phyloP scores from a whole-genome alignment of 768 basidiomycete genomes.

The Pisolithus sp. region DNA sequence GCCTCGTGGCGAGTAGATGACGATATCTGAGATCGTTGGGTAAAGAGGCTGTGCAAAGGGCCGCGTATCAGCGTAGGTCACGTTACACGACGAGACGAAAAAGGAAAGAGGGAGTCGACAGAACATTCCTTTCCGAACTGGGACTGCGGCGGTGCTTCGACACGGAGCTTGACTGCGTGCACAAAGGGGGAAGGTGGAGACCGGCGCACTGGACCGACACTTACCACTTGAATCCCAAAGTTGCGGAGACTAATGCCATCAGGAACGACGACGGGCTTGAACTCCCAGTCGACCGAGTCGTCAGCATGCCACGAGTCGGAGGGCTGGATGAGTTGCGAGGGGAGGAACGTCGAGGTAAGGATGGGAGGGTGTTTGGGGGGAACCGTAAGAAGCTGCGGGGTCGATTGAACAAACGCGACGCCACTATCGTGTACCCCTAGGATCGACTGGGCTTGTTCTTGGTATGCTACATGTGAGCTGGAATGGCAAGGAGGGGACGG shows the following conservation, averaged over 20 bases:
- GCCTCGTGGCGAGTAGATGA: slow-evolving; percentile 78
- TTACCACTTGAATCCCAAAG: slow-evolving; percentile 83
- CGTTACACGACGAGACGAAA: not conserved
- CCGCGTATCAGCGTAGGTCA: slow-evolving; percentile 1
- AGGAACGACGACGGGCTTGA: slow-evolving; percentile 65
- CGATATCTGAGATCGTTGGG: slow-evolving; percentile 82
- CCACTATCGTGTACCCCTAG: not conserved
- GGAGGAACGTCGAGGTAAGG: slow-evolving; percentile 47
- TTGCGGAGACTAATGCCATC: slow-evolving; percentile 81
- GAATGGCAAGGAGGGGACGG: slow-evolving; percentile 18
- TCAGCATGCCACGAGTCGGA: slow-evolving; percentile 7
- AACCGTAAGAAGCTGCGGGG: not conserved
- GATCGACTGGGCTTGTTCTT: not conserved
- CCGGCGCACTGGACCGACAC: slow-evolving; percentile 28
- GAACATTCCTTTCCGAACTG: not conserved
- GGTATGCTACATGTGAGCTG: slow-evolving; percentile 1
- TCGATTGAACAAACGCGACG: slow-evolving; percentile 1
- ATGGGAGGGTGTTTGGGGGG: slow-evolving; percentile 26
- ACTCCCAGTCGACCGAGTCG: slow-evolving; percentile 45
- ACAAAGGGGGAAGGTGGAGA: slow-evolving; percentile 3
- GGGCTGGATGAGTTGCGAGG: slow-evolving; percentile 37
- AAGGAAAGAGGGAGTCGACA: not conserved
- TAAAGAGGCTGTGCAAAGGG: slow-evolving; percentile 58
- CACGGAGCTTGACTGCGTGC: not conserved
- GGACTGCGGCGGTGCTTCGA: not conserved